phyloP scores from a whole-genome alignment of 2,329 filamentous ascomycete species.

The Botrytis squamosa region DNA sequence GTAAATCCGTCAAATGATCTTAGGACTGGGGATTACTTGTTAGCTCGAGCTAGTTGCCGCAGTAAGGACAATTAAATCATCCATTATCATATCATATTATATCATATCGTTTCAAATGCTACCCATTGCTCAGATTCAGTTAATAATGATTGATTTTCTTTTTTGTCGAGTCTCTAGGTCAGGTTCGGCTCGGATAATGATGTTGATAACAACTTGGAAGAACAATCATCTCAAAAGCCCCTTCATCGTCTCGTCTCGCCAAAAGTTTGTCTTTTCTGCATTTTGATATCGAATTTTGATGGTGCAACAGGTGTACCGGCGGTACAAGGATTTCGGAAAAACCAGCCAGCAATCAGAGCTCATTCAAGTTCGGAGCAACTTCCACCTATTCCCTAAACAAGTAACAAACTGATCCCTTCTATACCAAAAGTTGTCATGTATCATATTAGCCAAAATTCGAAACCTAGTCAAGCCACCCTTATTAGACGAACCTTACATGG shows the following conservation, averaged over 20 bases:
- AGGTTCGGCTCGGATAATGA: background rate
- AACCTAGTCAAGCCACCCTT: constrained; percentile 13
- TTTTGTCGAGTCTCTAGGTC: background rate
- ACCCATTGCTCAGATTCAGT: background rate
- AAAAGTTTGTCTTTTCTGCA: background rate
- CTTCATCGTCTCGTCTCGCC: constrained; percentile 17
- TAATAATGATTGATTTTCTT: background rate
- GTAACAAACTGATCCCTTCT: background rate
- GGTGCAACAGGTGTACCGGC: background rate
- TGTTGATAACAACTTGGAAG: background rate
- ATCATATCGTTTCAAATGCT: background rate
- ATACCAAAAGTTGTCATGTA: constrained; percentile 6
- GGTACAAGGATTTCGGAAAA: background rate
- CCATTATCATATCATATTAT: background rate
- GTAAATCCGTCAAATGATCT: constrained; percentile 18
- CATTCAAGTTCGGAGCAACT: background rate
- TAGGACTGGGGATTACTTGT: background rate
- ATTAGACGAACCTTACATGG: background rate
- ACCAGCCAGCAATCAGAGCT: constrained; percentile 1
- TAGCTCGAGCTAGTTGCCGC: constrained; percentile 1
- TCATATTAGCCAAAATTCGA: constrained; percentile 16
- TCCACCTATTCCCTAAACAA: constrained; percentile 4
- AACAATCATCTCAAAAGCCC: background rate
- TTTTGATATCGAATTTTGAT: background rate
- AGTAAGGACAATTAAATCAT: constrained; percentile 7